Conservation (phyloP, 169 alveolate genomes). For the Ichthyophthirius multifiliis region DNA sequence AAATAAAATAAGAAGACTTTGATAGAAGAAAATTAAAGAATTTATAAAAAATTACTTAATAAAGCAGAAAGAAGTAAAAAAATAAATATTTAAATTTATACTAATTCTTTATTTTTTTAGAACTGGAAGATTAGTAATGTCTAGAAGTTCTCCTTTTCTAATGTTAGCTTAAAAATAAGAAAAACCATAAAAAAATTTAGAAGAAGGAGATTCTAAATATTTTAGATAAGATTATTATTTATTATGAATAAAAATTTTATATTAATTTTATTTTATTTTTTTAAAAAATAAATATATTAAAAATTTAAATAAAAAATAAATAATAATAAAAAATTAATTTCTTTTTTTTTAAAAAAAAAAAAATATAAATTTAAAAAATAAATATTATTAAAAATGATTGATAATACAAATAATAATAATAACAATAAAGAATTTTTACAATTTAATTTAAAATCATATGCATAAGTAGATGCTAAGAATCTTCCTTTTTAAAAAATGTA, state of each 20-base stretch:
- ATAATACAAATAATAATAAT: too few relatives aligned
- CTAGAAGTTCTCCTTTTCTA: background rate
- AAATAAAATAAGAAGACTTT: background rate
- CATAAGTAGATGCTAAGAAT: background rate
- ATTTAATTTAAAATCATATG: too few relatives aligned
- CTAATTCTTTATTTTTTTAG: background rate
- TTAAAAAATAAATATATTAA: too few relatives aligned
- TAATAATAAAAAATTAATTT: too few relatives aligned
- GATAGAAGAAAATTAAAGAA: background rate
- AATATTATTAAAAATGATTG: too few relatives aligned
- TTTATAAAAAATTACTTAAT: background rate
- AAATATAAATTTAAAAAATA: too few relatives aligned
- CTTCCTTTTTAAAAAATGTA: background rate
- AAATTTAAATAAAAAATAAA: too few relatives aligned
- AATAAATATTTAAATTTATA: background rate
- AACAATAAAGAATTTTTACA: too few relatives aligned
- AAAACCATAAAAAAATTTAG: background rate
- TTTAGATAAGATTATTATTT: background rate
- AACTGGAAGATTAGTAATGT: background rate
- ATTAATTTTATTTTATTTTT: too few relatives aligned
- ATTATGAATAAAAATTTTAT: too few relatives aligned
- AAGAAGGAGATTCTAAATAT: background rate
- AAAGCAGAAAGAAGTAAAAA: background rate
- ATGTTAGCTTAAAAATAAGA: background rate
- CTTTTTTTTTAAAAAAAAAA: too few relatives aligned